A percentile compares a stretch with the other conserved stretches of the same genome.
phyloP scores from a whole-genome alignment of 805 yeast species.

The Kodamaea kaohsiungensis region DNA sequence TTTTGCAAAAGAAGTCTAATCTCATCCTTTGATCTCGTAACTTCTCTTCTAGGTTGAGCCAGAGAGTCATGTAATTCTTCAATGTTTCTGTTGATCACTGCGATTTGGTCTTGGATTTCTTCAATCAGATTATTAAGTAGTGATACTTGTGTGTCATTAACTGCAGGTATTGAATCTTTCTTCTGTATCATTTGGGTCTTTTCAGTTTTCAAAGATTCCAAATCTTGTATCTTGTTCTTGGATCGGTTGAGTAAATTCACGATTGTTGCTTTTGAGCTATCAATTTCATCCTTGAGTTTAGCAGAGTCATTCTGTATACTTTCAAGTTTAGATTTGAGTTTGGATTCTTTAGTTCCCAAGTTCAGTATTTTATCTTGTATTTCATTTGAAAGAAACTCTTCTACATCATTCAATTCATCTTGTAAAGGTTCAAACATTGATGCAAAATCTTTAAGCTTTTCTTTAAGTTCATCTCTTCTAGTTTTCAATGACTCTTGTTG shows the following conservation, averaged over 20 bases:
- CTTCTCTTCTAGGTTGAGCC: constrained; percentile 3
- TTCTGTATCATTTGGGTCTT: constrained; percentile 17
- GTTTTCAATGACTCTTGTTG: constrained; percentile 32
- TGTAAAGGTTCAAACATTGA: constrained; percentile 26
- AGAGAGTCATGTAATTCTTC: constrained; percentile 14
- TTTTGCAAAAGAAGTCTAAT: constrained; percentile 17
- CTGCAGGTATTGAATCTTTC: constrained; percentile 24
- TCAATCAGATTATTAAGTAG: constrained; percentile 23
- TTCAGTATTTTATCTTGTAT: neutral
- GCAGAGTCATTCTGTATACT: constrained; percentile 9
- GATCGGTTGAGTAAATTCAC: constrained; percentile 11
- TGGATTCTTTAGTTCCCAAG: constrained; percentile 8
- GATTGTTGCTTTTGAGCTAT: constrained; percentile 19
- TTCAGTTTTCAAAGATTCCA: constrained; percentile 11
- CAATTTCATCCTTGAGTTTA: constrained; percentile 17
- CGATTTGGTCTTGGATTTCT: constrained; percentile 18
- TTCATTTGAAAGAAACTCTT: neutral
- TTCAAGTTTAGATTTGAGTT: constrained; percentile 16
- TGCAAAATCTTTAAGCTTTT: constrained; percentile 27
- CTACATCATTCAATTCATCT: constrained; percentile 6
- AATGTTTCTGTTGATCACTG: constrained; percentile 9
- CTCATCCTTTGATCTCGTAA: constrained; percentile 15
- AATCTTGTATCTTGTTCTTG: constrained; percentile 13
- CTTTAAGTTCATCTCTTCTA: constrained; percentile 37
- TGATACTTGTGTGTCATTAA: constrained; percentile 29